Evolutionary conservation across 1,284 basidiomycete species (phyloP), one percentile per base, ranked within the genome.

Genomic region (Afroboletus lepidellus): DNA sequence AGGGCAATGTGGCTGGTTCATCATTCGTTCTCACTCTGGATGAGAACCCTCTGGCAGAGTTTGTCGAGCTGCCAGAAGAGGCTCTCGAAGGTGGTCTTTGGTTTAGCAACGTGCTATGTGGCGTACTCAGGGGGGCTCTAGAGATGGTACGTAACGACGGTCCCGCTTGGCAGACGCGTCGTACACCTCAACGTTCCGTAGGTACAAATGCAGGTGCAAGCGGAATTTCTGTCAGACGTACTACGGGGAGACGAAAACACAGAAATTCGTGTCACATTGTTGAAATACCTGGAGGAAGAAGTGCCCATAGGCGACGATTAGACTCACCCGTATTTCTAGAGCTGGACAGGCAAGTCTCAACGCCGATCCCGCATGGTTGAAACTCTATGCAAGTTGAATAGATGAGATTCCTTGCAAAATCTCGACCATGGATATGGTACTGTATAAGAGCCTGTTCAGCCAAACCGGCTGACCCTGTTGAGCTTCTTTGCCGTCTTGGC

Each of bases 141-240:
- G 97, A 99, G 73, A 99, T 99, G 97, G 97, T 97, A 62, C 59
- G 81, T 74, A 21, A 21, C 25, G 37, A 32, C 29, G 21, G 9
- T 24, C 42, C 24, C 25, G 25, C 45, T 42, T 43, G 16, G 46
- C 32, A 41, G 42, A 45, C 42, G 49, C 48, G 39, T 29, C 52
- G 45, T 53, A 58, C 46, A 53, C 56, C 51, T 55, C 41, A 56
- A 50, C 55, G 21, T 51, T 48, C 51, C 45, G 30, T 69, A 98
- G 94, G 87, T 98, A 25, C 96, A 99, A 72, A 92, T 98, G 83
- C 95, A 98, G 70, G 94, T 97, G 12, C 89, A 94, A 58, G 87
- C 85, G 18, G 83, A 85, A 48, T 99, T 99, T 71, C 70, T 97
- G 16, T 92, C 92, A 3, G 97, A 99, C 63, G 83, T 87, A 13